Evolutionary conservation across 2,329 filamentous ascomycete genomes (phyloP), one percentile per base, ranked within the genome.

Genomic region (Penicillium griseofulvum): DNA sequence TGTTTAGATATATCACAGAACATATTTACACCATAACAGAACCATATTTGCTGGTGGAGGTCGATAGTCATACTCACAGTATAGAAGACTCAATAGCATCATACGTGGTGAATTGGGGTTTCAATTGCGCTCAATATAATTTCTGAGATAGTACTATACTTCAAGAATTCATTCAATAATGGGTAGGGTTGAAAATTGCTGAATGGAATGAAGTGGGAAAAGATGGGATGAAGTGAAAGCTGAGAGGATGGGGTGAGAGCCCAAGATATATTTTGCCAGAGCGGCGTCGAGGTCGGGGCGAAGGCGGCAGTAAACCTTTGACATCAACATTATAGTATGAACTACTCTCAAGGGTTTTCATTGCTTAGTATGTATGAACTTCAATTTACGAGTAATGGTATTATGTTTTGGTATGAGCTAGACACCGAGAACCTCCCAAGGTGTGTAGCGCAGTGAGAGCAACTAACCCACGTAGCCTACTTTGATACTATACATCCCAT

Each of bases 261-360:
- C 12, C 5, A 6, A 5, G 9, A 49, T 49, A 44, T 44, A 51
- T 51, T 44, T 51, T 51, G 48, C 48, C 38, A 51, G 24, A 36
- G 38, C 48, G 48, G 48, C 38, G 17, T 41, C 28, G 17, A 50
- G 48, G 26, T 50, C 48, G 28, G 28, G 17, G 29, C 22, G 2
- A 16, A 22, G 29, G 8, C 6, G 46, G 46, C 17, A 49, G 10
- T 29, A 41, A 29, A 26, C 43, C 43, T 24, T 45, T 11, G 29
- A 29, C 12, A 12, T 49, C 26, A 41, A 41, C 14, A 10, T 22
- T 12, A 22, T 26, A 28, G 7, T 12, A 22, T 31, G 9, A 29
- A 24, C 34, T 24, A n/a, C 5, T 22, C 26, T 39, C 4, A 9
- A 49, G 12, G 14, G 3, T 24, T 5, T n/a, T 8, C 2, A 45